phyloP scores from a whole-genome alignment of 176 grass and related monocot genomes.

The Carex littledalei region DNA sequence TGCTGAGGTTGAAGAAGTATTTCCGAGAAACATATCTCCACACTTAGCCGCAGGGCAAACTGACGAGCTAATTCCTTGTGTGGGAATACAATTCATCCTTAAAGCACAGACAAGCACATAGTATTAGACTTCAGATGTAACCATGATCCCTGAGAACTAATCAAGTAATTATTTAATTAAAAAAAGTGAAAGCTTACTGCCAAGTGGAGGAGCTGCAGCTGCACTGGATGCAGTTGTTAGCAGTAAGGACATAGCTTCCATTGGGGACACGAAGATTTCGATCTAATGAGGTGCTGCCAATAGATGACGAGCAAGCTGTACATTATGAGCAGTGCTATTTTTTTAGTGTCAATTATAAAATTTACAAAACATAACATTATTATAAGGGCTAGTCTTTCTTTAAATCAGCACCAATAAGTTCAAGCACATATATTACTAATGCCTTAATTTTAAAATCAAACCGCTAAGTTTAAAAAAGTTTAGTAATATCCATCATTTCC shows the following conservation, averaged over 20 bases:
- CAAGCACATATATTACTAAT: neutral
- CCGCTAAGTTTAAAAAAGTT: neutral
- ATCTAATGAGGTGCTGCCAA: slow-evolving; percentile 53
- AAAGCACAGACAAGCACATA: neutral
- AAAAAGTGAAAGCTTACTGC: slow-evolving; percentile 44
- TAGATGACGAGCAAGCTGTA: slow-evolving; percentile 75
- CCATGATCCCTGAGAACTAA: neutral
- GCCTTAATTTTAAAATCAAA: neutral
- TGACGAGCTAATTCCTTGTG: slow-evolving; percentile 46
- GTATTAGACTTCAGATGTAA: neutral
- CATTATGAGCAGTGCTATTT: neutral
- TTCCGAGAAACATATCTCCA: slow-evolving; percentile 54
- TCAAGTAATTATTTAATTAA: neutral
- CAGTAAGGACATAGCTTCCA: slow-evolving; percentile 74
- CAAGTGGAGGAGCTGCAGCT: slow-evolving; percentile 76
- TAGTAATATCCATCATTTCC: neutral
- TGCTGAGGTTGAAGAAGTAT: slow-evolving; percentile 39
- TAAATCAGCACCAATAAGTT: neutral
- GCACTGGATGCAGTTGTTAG: slow-evolving; percentile 78
- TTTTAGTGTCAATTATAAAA: neutral
- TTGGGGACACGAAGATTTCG: slow-evolving; percentile 50
- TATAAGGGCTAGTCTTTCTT: neutral
- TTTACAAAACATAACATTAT: neutral
- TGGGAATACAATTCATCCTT: slow-evolving; percentile 62
- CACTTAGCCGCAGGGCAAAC: slow-evolving; percentile 55